Conservation (phyloP, 805 yeast genomes). For the Sugiyamaella lignohabitans region DNA sequence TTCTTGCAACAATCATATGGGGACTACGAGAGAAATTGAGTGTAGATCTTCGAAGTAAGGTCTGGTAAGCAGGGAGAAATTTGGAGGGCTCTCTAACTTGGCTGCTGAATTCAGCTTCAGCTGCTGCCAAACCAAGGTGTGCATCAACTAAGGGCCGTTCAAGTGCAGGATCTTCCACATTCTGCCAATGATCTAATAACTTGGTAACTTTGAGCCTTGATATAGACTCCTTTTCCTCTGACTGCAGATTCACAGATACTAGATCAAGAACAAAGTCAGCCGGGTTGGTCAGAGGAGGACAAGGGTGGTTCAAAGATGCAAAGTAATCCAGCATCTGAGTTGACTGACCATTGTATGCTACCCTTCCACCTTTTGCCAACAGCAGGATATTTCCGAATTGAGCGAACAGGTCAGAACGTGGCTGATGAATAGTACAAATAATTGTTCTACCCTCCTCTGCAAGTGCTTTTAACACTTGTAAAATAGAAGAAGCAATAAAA, state of each 20-base stretch:
- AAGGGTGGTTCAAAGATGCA: constrained; percentile 41
- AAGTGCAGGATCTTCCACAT: not conserved
- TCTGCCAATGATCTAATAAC: constrained; percentile 37
- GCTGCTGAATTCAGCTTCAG: constrained; percentile 27
- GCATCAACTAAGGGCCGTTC: not conserved
- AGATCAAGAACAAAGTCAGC: constrained; percentile 73
- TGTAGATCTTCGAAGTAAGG: constrained; percentile 35
- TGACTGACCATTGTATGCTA: constrained; percentile 60
- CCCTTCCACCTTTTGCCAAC: constrained; percentile 66
- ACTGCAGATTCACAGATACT: constrained; percentile 51
- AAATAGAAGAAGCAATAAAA: constrained; percentile 63
- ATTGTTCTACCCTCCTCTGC: constrained; percentile 58
- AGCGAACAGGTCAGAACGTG: constrained; percentile 58
- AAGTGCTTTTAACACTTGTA: constrained; percentile 51
- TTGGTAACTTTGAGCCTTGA: constrained; percentile 37
- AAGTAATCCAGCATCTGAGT: constrained; percentile 44
- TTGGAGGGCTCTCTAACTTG: constrained; percentile 30
- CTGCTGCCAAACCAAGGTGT: constrained; percentile 3
- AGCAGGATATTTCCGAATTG: constrained; percentile 62
- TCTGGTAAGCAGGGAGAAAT: constrained; percentile 32
- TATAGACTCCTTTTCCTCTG: constrained; percentile 35
- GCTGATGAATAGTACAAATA: constrained; percentile 77
- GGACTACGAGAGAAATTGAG: constrained; percentile 43
- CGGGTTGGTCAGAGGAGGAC: constrained; percentile 57
- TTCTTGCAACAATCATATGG: constrained; percentile 58